phyloP scores from a whole-genome alignment of 2,329 filamentous ascomycete species.

The Trichophaea hybrida region DNA sequence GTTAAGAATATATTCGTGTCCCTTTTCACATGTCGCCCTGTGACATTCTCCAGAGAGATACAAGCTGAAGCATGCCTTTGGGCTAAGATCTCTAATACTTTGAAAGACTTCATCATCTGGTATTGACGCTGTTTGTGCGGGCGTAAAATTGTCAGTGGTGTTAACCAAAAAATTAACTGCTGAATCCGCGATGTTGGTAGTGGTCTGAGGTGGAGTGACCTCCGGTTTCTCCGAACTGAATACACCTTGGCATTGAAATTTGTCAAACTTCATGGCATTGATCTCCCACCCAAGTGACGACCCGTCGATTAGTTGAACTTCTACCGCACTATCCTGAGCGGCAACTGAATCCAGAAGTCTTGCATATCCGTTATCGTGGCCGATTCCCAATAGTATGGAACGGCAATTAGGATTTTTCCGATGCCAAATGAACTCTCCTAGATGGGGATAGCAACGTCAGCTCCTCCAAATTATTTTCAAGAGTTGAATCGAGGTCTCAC shows the following conservation, averaged over 20 bases:
- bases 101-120: not conserved
- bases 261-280: constrained; percentile 7
- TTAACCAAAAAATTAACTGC: not conserved
- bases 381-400: constrained; percentile 47
- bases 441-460: too few relatives aligned
- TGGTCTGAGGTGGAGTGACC: not conserved
- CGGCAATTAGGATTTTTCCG: constrained; percentile 47
- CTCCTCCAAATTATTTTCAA: too few relatives aligned
- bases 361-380: constrained; percentile 47
- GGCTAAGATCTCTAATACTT: not conserved
- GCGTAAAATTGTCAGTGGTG: not conserved
- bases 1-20: constrained; percentile 13
- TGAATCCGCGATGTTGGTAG: not conserved
- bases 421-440: constrained; percentile 31
- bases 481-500: constrained; percentile 31
- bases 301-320: constrained; percentile 20
- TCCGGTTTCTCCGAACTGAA: constrained; percentile 19
- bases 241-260: constrained; percentile 6
- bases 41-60: not conserved
- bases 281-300: constrained; percentile 21
- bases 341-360: constrained; percentile 44
- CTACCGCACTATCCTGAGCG: constrained; percentile 27
- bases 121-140: constrained; percentile 1
- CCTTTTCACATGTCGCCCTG: constrained; percentile 13
- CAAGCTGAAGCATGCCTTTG: not conserved